phyloP scores from a whole-genome alignment of 108 stramenopile species.

The Seminavis robusta region DNA sequence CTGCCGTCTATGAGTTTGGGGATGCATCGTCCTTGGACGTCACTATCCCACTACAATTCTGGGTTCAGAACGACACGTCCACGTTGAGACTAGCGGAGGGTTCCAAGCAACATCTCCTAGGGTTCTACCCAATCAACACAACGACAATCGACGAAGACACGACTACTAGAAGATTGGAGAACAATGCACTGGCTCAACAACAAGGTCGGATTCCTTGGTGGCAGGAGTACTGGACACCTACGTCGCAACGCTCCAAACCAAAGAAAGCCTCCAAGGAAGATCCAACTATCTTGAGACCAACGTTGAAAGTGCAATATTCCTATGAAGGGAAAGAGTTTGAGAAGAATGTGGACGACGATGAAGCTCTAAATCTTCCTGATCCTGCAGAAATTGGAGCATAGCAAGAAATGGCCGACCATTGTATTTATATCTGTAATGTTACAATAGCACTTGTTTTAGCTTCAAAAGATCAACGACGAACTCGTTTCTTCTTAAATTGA shows the following conservation, averaged over 20 bases:
- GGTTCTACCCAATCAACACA: conserved; percentile 57
- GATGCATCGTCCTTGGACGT: conserved; percentile 46
- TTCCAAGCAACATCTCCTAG: conserved; percentile 62
- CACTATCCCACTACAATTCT: conserved; percentile 69
- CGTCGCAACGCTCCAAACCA: too few relatives aligned
- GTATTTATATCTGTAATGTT: not conserved
- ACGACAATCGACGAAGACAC: not conserved
- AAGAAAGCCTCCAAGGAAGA: too few relatives aligned
- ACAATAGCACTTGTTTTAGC: not conserved
- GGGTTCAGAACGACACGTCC: conserved; percentile 53
- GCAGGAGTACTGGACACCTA: too few relatives aligned
- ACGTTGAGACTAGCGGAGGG: conserved; percentile 39
- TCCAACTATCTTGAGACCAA: too few relatives aligned
- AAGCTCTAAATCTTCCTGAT: conserved; percentile 9
- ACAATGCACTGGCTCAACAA: too few relatives aligned
- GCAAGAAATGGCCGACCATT: not conserved
- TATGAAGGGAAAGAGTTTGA: conserved; percentile 30
- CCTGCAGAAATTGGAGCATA: not conserved
- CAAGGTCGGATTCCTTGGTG: too few relatives aligned
- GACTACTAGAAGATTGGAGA: too few relatives aligned
- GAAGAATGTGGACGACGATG: conserved; percentile 28
- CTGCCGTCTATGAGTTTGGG: conserved; percentile 39
- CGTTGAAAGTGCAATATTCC: conserved; percentile 14
- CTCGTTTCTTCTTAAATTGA: conserved; percentile 35
- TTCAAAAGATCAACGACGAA: conserved; percentile 9